Evolutionary conservation across 192 early-diverging fungal species (phyloP).

Genomic region (Coemansia sp.): DNA sequence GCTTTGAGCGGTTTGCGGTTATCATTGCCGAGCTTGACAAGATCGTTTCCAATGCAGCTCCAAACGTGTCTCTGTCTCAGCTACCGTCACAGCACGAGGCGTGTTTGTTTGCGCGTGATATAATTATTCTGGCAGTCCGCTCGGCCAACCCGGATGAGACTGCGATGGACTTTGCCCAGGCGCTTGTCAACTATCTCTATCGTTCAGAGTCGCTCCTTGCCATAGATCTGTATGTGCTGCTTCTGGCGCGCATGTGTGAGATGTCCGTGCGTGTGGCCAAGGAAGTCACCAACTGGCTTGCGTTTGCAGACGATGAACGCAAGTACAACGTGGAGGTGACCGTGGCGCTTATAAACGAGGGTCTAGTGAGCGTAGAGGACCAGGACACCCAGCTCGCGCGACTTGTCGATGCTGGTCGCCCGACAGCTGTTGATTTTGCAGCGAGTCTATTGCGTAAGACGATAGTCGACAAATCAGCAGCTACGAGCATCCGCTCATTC

Average conservation of each 20-base stretch:
- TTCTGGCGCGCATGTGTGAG: slow-evolving; percentile 85
- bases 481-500: slow-evolving; percentile 62
- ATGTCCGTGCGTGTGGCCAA: slow-evolving; percentile 73
- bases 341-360: slow-evolving; percentile 74
- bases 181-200: slow-evolving; percentile 83
- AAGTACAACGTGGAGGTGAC: slow-evolving; percentile 88
- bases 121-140: slow-evolving; percentile 68
- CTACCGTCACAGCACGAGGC: slow-evolving; percentile 81
- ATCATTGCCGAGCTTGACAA: slow-evolving; percentile 81
- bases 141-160: slow-evolving; percentile 76
- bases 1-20: slow-evolving; percentile 53
- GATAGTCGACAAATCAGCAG: slow-evolving; percentile 50
- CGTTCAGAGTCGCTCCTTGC: slow-evolving; percentile 70
- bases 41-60: slow-evolving; percentile 55
- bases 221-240: slow-evolving; percentile 76
- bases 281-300: slow-evolving; percentile 89
- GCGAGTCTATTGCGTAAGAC: slow-evolving; percentile 70
- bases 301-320: slow-evolving; percentile 93
- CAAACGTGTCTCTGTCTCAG: slow-evolving; percentile 55
- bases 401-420: slow-evolving; percentile 74
- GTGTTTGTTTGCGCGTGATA: slow-evolving; percentile 67
- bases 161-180: slow-evolving; percentile 84
- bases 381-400: slow-evolving; percentile 88
- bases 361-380: slow-evolving; percentile 73
- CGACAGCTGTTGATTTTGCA: slow-evolving; percentile 74